phyloP scores from a whole-genome alignment of 2,329 filamentous ascomycete genomes.

The Aspergillus transmontanensis region DNA sequence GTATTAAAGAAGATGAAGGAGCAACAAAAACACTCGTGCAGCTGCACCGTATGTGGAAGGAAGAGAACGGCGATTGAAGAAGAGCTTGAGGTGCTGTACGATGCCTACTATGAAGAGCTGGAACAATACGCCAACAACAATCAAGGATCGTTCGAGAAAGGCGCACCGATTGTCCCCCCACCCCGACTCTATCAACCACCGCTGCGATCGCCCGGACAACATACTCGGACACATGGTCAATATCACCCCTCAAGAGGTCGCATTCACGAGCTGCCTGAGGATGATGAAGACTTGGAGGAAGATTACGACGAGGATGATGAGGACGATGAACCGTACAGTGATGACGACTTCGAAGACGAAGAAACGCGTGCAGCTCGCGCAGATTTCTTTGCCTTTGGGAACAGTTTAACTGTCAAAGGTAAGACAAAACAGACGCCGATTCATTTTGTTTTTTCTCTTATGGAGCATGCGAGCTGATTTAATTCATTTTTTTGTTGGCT shows the following conservation, averaged over 20 bases:
- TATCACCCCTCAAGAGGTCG: conserved; percentile 75
- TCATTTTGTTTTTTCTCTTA: not conserved
- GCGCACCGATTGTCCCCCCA: conserved; percentile 68
- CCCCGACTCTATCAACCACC: conserved; percentile 64
- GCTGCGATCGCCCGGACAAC: conserved; percentile 56
- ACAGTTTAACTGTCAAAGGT: conserved; percentile 93
- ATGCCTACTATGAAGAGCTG: conserved; percentile 97
- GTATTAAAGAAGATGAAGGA: conserved; percentile 99
- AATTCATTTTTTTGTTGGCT: conserved; percentile 39
- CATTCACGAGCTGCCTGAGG: conserved; percentile 62
- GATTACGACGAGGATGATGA: conserved; percentile 68
- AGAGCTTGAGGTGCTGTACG: conserved; percentile 94
- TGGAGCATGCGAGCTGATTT: conserved; percentile 33
- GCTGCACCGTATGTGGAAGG: conserved; percentile 93
- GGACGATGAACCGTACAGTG: conserved; percentile 68
- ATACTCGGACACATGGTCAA: conserved; percentile 55
- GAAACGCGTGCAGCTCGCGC: conserved; percentile 65
- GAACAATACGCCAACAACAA: conserved; percentile 93
- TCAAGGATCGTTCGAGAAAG: conserved; percentile 63
- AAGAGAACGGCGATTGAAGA: conserved; percentile 98
- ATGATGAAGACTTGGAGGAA: conserved; percentile 58
- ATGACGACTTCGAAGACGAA: conserved; percentile 65
- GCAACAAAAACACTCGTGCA: conserved; percentile 98
- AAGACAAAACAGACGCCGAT: conserved; percentile 25
- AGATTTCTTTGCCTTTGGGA: conserved; percentile 97